A percentile compares a stretch with the other conserved stretches of the same genome.
Conservation (phyloP, 306 rosid genomes). For the Macrotyloma uniflorum region DNA sequence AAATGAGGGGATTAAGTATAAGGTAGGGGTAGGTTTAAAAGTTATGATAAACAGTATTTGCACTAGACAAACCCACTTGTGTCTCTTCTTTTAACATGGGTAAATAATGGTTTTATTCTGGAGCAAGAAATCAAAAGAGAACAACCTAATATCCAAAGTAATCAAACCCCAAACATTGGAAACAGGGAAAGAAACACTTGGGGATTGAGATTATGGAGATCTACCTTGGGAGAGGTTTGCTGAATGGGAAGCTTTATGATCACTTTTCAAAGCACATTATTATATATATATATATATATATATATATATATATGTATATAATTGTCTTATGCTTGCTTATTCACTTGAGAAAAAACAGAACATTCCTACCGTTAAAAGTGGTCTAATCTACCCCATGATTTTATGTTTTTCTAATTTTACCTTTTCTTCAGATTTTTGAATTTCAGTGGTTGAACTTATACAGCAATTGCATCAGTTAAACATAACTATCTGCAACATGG, state of each 20-base stretch:
- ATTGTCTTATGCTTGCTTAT: not conserved
- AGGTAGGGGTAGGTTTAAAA: slow-evolving; percentile 19
- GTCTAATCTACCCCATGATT: slow-evolving; percentile 57
- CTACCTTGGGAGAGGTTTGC: slow-evolving; percentile 59
- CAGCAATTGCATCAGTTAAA: too few relatives aligned
- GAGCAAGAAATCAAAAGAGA: slow-evolving; percentile 53
- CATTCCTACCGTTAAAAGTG: slow-evolving; percentile 80
- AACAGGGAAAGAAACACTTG: slow-evolving; percentile 67
- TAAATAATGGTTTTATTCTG: slow-evolving; percentile 33
- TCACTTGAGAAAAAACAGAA: slow-evolving; percentile 46
- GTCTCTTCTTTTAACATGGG: slow-evolving; percentile 57
- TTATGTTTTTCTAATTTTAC: slow-evolving; percentile 37
- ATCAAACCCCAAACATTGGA: slow-evolving; percentile 69
- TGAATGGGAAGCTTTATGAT: slow-evolving; percentile 62
- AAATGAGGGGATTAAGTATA: not conserved
- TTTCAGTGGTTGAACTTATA: not conserved
- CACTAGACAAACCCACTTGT: slow-evolving; percentile 32
- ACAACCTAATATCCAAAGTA: slow-evolving; percentile 52
- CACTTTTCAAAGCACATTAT: slow-evolving; percentile 58
- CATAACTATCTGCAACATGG: too few relatives aligned
- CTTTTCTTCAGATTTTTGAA: slow-evolving; percentile 23
- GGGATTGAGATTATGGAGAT: slow-evolving; percentile 56
- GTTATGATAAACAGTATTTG: slow-evolving; percentile 25
- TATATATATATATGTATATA: slow-evolving; percentile 38
- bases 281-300: slow-evolving; percentile 41